A percentile compares a stretch with the other conserved stretches of the same genome.
Evolutionary conservation across 495 filamentous ascomycete species (phyloP).

Genomic region (Tuber umbilicatum): DNA sequence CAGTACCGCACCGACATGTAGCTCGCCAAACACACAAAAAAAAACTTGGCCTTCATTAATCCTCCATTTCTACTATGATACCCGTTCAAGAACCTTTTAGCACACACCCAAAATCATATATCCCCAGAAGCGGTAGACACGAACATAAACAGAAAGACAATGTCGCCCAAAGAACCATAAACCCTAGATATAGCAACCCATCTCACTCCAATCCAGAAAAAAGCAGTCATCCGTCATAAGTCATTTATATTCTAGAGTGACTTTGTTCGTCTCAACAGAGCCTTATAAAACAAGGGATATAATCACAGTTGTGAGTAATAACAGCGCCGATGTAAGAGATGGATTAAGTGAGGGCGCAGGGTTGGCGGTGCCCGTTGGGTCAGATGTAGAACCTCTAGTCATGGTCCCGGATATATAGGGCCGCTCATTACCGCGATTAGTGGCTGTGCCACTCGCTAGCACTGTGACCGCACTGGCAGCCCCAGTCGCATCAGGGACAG

Average conservation of each 20-base stretch:
- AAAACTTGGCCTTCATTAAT: not conserved
- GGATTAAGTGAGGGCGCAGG: not conserved
- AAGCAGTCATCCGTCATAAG: not conserved
- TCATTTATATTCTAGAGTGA: not conserved
- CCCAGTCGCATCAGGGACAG: conserved; percentile 63
- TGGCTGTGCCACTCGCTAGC: conserved; percentile 28
- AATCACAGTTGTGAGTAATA: conserved; percentile 1
- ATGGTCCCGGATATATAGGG: conserved; percentile 17
- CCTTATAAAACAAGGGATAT: conserved; percentile 25
- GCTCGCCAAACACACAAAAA: not conserved
- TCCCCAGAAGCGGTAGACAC: not conserved
- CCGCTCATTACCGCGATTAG: conserved; percentile 9
- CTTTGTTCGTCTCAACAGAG: not conserved
- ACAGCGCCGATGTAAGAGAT: conserved; percentile 6
- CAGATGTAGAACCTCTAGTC: conserved; percentile 10
- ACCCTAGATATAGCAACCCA: not conserved
- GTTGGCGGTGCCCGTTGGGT: conserved; percentile 9
- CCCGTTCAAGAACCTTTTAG: not conserved
- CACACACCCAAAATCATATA: not conserved
- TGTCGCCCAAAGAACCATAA: not conserved
- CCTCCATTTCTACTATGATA: not conserved
- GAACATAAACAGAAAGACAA: not conserved
- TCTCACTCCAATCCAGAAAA: not conserved
- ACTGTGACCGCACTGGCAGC: conserved; percentile 60
- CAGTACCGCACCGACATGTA: not conserved